phyloP scores from a whole-genome alignment of 225 moss, liverwort and hornwort species.

The Rhytidiadelphus loreus region DNA sequence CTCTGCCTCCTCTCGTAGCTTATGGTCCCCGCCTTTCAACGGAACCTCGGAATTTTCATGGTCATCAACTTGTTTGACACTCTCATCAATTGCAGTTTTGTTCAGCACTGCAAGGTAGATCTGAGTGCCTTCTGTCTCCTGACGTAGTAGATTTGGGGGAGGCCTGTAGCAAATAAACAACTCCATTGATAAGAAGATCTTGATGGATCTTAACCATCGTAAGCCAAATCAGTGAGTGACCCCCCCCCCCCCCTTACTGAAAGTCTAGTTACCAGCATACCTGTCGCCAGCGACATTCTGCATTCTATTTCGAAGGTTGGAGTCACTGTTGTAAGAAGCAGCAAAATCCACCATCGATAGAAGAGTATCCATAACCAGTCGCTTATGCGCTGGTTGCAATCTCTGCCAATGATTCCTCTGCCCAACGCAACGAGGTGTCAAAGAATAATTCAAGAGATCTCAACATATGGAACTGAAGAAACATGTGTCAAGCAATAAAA shows the following conservation, averaged over 20 bases:
- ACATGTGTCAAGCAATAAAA: neutral
- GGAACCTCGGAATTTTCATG: slow-evolving; percentile 16
- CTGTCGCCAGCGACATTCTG: slow-evolving; percentile 83
- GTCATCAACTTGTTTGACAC: neutral
- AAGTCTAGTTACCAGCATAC: slow-evolving; percentile 17
- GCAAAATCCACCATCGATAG: slow-evolving; percentile 94
- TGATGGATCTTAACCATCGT: neutral
- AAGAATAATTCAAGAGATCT: neutral
- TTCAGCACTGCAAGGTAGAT: slow-evolving; percentile 82
- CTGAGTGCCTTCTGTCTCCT: slow-evolving; percentile 88
- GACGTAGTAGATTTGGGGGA: slow-evolving; percentile 86
- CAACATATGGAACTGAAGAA: neutral
- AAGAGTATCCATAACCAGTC: slow-evolving; percentile 90
- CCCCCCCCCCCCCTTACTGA: neutral
- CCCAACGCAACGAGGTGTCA: neutral
- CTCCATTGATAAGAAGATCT: neutral
- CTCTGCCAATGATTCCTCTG: slow-evolving; percentile 94
- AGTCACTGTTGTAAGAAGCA: slow-evolving; percentile 79
- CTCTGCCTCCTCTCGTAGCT: slow-evolving; percentile 81
- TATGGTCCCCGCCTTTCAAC: slow-evolving; percentile 48
- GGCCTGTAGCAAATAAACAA: slow-evolving; percentile 32
- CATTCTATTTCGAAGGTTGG: slow-evolving; percentile 71
- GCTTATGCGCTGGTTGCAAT: slow-evolving; percentile 72
- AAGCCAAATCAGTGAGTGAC: neutral
- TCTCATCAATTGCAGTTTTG: slow-evolving; percentile 34